Percentiles rank a stretch among this genome's conserved stretches.
Conservation (phyloP, 257 asterid species). For the Mentha longifolia region DNA sequence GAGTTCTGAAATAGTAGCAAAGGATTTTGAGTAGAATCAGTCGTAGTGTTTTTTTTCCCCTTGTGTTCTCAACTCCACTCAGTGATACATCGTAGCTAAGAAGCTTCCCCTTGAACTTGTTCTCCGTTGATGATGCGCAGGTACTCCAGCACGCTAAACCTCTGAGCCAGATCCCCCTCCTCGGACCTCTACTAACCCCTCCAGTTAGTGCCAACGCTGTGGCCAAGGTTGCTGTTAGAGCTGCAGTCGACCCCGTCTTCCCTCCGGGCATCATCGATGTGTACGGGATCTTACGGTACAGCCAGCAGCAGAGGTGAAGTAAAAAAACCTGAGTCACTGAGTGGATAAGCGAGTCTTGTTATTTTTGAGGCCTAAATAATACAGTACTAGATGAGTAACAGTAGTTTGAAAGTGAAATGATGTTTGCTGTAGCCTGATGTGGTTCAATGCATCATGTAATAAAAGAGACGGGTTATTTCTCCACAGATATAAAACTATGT, state of each 20-base stretch:
- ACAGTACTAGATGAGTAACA: too few relatives aligned
- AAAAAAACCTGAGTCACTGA: too few relatives aligned
- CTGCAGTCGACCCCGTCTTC: conserved; percentile 85
- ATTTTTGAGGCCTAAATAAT: conserved; percentile 35
- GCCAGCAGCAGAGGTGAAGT: conserved; percentile 41
- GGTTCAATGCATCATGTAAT: conserved; percentile 10
- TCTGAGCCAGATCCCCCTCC: conserved; percentile 68
- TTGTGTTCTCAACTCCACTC: not conserved
- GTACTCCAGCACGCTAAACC: conserved; percentile 75
- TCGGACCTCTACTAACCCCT: conserved; percentile 83
- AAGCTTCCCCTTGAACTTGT: not conserved
- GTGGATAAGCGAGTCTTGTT: conserved; percentile 39
- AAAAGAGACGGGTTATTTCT: conserved; percentile 3
- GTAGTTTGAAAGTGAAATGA: not conserved
- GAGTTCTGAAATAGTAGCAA: too few relatives aligned
- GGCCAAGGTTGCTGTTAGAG: conserved; percentile 88
- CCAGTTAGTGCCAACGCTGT: conserved; percentile 83
- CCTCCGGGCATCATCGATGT: conserved; percentile 90
- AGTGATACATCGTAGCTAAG: not conserved
- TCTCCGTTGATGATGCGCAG: conserved; percentile 46
- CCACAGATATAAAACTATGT: not conserved
- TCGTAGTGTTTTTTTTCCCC: too few relatives aligned
- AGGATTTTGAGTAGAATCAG: too few relatives aligned
- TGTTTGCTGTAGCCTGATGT: not conserved
- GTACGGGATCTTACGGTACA: conserved; percentile 69